Percentiles rank a stretch among this genome's conserved stretches.
Conservation (phyloP, 257 asterid species). For the Catharanthus roseus region DNA sequence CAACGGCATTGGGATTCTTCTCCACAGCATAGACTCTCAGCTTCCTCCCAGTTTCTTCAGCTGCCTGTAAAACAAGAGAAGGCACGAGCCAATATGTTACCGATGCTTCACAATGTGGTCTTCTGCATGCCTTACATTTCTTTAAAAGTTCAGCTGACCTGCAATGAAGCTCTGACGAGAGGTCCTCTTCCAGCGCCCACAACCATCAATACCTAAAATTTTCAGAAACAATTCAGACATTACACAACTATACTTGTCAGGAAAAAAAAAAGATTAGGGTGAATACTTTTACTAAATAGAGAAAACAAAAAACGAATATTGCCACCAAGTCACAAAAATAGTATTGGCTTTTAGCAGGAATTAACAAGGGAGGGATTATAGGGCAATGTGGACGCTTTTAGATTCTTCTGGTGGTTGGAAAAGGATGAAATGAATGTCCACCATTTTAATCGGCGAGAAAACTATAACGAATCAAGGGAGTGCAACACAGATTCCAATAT, state of each 20-base stretch:
- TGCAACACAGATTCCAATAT: background rate
- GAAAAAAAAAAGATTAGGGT: background rate
- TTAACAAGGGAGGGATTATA: too few relatives aligned
- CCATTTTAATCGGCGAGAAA: background rate
- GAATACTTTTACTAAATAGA: background rate
- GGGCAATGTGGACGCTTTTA: too few relatives aligned
- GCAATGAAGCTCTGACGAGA: constrained; percentile 93
- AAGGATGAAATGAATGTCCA: too few relatives aligned
- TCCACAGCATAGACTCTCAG: constrained; percentile 95
- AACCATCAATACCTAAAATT: constrained; percentile 83
- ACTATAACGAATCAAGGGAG: background rate
- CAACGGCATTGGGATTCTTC: constrained; percentile 95
- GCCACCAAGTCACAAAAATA: too few relatives aligned
- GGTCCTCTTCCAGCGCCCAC: constrained; percentile 99
- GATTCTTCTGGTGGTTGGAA: too few relatives aligned
- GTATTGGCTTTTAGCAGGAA: too few relatives aligned
- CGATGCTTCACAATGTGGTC: constrained; percentile 1
- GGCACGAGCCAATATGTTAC: constrained; percentile 15
- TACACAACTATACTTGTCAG: background rate
- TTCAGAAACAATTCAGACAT: constrained; percentile 7
- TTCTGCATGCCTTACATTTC: constrained; percentile 10
- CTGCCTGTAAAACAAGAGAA: constrained; percentile 54
- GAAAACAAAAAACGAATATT: background rate
- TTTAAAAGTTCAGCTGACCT: constrained; percentile 41
- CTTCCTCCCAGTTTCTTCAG: constrained; percentile 89